These are phyloP conservation scores for Hypoxylon intermedium DNA, from an alignment of 495 filamentous ascomycete genomes.

Conservation along the genomic window DNA sequence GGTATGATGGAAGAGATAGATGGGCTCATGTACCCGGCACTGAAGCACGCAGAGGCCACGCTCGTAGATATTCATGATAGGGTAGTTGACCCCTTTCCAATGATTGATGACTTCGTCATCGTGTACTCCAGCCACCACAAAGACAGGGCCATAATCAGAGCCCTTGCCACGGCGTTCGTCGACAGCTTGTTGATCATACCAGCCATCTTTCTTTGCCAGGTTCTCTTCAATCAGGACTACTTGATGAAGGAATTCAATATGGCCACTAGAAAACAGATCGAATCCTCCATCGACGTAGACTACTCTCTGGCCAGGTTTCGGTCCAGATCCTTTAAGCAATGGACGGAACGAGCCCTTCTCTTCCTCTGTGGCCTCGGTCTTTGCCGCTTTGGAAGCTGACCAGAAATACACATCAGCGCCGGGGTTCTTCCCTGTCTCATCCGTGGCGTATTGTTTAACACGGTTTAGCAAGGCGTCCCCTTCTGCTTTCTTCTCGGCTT, in stretches of 20 bases:
- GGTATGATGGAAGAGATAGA: conserved; percentile 6
- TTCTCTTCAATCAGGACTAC: conserved; percentile 75
- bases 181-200: conserved; percentile 70
- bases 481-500: conserved; percentile 66
- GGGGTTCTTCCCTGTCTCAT: conserved; percentile 73
- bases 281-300: conserved; percentile 97
- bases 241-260: conserved; percentile 88
- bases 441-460: conserved; percentile 84
- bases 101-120: conserved; percentile 92
- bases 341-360: conserved; percentile 66
- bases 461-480: conserved; percentile 70
- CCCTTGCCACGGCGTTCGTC: conserved; percentile 68
- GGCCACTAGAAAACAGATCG: conserved; percentile 94
- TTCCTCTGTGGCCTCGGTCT: conserved; percentile 51
- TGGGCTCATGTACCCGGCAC: conserved; percentile 77
- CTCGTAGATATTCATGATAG: conserved; percentile 99
- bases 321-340: conserved; percentile 69
- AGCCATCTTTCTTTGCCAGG: conserved; percentile 68
- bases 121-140: conserved; percentile 89
- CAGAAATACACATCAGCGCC: conserved; percentile 83
- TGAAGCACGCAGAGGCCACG: conserved; percentile 93
- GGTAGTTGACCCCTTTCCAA: conserved; percentile 97
- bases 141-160: conserved; percentile 79
- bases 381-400: conserved; percentile 62
- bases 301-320: conserved; percentile 78